Percentiles rank a stretch among this genome's conserved stretches.
Evolutionary conservation across 352 stramenopile genomes (phyloP).

Genomic region (Phytopythium delawarense): DNA sequence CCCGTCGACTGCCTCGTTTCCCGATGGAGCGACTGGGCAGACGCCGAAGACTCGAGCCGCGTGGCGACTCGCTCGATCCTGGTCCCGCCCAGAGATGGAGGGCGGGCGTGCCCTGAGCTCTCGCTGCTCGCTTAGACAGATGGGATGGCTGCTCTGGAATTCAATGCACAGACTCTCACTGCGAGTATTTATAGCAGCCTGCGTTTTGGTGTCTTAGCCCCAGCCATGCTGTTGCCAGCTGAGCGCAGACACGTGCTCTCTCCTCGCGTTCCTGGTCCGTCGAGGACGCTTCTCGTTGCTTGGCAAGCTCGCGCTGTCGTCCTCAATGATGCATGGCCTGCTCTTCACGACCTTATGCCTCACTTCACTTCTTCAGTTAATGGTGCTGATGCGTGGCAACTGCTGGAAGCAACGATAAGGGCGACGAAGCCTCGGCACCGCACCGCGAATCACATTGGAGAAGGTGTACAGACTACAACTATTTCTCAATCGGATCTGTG

Average conservation of each 20-base stretch:
- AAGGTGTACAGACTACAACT: background rate
- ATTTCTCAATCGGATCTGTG: background rate
- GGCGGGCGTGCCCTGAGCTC: constrained; percentile 32
- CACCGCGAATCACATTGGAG: background rate
- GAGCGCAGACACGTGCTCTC: background rate
- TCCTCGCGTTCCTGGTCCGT: background rate
- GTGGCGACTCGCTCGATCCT: constrained; percentile 31
- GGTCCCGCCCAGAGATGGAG: constrained; percentile 29
- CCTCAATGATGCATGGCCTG: background rate
- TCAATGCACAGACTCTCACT: background rate
- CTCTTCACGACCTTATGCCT: background rate
- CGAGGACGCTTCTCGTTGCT: background rate
- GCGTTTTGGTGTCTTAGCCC: background rate
- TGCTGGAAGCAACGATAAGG: background rate
- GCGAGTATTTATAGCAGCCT: background rate
- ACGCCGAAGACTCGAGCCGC: constrained; percentile 14
- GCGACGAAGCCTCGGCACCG: background rate
- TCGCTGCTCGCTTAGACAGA: constrained; percentile 9
- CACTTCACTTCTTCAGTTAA: too few species aligned
- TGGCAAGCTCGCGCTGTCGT: background rate
- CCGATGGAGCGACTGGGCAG: constrained; percentile 25
- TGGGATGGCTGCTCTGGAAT: too few species aligned
- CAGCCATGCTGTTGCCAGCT: background rate
- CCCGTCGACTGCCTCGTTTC: constrained; percentile 29
- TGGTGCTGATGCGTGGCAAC: too few species aligned